Evolutionary conservation across 164 flowering plant species (phyloP), one percentile per base, ranked within the genome.

Genomic region (Warburgia ugandensis): DNA sequence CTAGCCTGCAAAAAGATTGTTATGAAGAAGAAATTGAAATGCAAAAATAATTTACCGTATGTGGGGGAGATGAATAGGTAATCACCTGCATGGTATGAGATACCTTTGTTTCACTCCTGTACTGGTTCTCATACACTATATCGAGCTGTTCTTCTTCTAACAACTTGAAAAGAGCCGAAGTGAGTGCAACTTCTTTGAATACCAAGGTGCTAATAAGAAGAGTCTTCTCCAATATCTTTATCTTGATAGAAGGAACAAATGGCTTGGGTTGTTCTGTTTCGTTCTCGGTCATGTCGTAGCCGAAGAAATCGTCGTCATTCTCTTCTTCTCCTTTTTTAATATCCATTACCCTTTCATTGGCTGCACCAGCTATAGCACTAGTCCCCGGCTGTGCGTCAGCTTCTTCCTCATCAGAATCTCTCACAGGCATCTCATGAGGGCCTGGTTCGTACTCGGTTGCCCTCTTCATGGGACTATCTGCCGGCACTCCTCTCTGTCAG

Each of bases 71-170:
- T 6, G 25, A 43, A 43, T 14, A 22, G 20, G 2, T 4, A 11
- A 11, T 37, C 6, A 63, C 61, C 57, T 63, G 61, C 56, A 63
- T 25, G 22, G 53, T 63, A 21, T 63, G 58, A 44, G 48, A 26
- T 0, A 63, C 67, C 39, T 45, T 63, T 25, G 54, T 56, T 35
- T 56, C 49, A 3, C 58, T 63, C 46, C 67, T 56, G 27, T 56
- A 57, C 44, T 63, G 67, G 38, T 46, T 56, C 44, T 56, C 67
- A 22, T 4, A 56, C 23, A 47, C 47, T 2, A 63, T 56, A 40
- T 63, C 56, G 25, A 63, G 52, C 58, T 57, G 45, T 33, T 63
- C 67, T 46, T 63, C 58, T 31, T 63, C 67, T 1, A 63, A 33
- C 12, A 63, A 1, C 2, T 12, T 25, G 39, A 63, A 63, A 12